Evolutionary conservation across 176 grass and related monocot species (phyloP).

Genomic region (Ampelocalamus luodianensis): DNA sequence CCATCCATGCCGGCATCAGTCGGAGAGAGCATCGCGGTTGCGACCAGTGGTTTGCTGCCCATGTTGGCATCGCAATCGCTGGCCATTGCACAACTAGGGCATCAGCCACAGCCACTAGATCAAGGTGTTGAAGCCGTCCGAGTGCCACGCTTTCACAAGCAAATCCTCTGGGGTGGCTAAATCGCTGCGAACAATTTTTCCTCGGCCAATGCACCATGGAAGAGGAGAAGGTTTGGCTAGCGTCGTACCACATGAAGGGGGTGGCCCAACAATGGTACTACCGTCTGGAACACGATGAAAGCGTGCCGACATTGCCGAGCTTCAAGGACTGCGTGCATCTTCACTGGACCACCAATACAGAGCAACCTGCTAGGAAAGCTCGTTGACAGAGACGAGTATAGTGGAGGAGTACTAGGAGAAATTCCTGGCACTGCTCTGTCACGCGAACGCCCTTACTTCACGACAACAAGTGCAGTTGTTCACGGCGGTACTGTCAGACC

Average conservation of each 20-base stretch:
- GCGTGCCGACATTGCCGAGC: rapidly evolving
- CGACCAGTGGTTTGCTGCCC: too few relatives aligned
- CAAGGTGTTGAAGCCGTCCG: too few relatives aligned
- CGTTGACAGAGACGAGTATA: not conserved
- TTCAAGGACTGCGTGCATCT: not conserved
- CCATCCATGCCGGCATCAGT: too few relatives aligned
- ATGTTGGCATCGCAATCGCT: too few relatives aligned
- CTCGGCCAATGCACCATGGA: too few relatives aligned
- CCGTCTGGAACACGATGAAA: not conserved
- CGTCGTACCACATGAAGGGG: not conserved
- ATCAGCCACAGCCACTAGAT: too few relatives aligned
- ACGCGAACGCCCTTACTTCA: not conserved
- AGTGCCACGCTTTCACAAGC: too few relatives aligned
- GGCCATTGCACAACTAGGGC: too few relatives aligned
- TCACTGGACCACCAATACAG: not conserved
- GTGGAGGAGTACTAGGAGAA: not conserved
- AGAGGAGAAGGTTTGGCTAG: not conserved
- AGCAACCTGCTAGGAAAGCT: not conserved
- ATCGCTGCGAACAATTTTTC: too few relatives aligned
- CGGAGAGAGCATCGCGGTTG: too few relatives aligned
- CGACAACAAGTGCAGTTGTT: not conserved
- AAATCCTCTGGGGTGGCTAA: too few relatives aligned
- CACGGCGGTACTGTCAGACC: not conserved
- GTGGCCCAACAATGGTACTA: not conserved
- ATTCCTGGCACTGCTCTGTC: not conserved